A percentile compares a stretch with the other conserved stretches of the same genome.
These are phyloP conservation scores for Saturnispora ahearnii DNA, from an alignment of 805 yeast genomes.

Conservation along the genomic window DNA sequence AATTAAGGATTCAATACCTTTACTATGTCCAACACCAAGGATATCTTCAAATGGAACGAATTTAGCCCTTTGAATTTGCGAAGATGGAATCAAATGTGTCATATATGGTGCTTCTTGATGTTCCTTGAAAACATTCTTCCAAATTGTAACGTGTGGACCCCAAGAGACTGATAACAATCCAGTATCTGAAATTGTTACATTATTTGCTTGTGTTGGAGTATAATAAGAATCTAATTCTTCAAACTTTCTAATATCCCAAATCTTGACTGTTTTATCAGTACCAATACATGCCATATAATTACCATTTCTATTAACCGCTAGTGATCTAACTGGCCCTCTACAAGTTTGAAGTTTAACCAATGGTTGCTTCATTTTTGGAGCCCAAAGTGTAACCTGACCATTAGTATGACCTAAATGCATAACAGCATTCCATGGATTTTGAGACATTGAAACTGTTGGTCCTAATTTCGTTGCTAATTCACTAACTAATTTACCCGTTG, in stretches of 20 bases:
- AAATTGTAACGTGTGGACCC: constrained; percentile 91
- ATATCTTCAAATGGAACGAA: constrained; percentile 96
- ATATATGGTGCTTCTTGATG: constrained; percentile 83
- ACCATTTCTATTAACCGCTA: constrained; percentile 88
- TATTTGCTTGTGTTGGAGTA: constrained; percentile 78
- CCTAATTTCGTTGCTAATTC: constrained; percentile 85
- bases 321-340: constrained; percentile 78
- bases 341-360: constrained; percentile 72
- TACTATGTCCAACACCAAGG: constrained; percentile 77
- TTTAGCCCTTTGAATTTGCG: constrained; percentile 54
- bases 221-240: constrained; percentile 61
- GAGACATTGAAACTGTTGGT: constrained; percentile 79
- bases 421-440: constrained; percentile 93
- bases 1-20: constrained; percentile 74
- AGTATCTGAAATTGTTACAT: constrained; percentile 74
- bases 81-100: constrained; percentile 79
- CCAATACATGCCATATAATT: constrained; percentile 91
- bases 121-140: constrained; percentile 73
- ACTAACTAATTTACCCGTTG: constrained; percentile 80
- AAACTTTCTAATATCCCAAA: constrained; percentile 90
- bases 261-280: constrained; percentile 70
- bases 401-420: constrained; percentile 89
- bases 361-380: constrained; percentile 82
- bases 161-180: constrained; percentile 86
- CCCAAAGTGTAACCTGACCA: constrained; percentile 90